These are phyloP conservation scores for Gentiana straminea DNA, from an alignment of 257 asterid species.

Conservation along the genomic window DNA sequence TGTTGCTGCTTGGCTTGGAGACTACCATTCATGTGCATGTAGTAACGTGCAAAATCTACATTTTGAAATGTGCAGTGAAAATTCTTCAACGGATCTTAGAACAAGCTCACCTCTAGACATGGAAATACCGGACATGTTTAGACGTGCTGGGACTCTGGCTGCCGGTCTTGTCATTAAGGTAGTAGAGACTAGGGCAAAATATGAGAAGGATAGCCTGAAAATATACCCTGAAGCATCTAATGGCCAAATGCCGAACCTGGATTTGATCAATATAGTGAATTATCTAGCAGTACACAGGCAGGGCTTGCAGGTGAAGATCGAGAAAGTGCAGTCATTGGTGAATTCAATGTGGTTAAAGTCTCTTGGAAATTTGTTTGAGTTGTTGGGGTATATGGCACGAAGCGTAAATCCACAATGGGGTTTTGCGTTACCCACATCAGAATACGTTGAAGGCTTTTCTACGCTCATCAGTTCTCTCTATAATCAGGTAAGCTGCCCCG, in stretches of 20 bases:
- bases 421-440: slow-evolving; percentile 57
- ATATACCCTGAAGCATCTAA: slow-evolving; percentile 95
- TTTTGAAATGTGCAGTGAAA: slow-evolving; percentile 30
- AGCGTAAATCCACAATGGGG: slow-evolving; percentile 75
- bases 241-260: slow-evolving; percentile 98
- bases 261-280: slow-evolving; percentile 76
- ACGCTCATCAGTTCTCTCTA: slow-evolving; percentile 86
- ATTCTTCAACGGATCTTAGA: slow-evolving; percentile 15
- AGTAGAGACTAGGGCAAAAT: slow-evolving; percentile 39
- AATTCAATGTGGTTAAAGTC: slow-evolving; percentile 66
- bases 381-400: slow-evolving; percentile 53
- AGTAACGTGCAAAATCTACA: slow-evolving; percentile 29
- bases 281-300: slow-evolving; percentile 89
- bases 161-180: slow-evolving; percentile 94
- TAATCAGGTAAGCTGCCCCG: slow-evolving; percentile 51
- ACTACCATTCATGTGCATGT: slow-evolving; percentile 56
- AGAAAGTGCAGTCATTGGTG: slow-evolving; percentile 58
- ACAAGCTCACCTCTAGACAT: slow-evolving; percentile 11
- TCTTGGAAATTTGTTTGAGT: slow-evolving; percentile 49
- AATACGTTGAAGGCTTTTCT: slow-evolving; percentile 82
- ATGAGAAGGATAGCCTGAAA: slow-evolving; percentile 59
- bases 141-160: slow-evolving; percentile 97
- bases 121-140: slow-evolving; percentile 36
- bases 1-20: slow-evolving; percentile 85
- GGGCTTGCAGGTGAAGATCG: slow-evolving; percentile 73